Percentiles rank a stretch among this genome's conserved stretches.
Conservation (phyloP, 345 rosid species). For the Hibiscus mutabilis region DNA sequence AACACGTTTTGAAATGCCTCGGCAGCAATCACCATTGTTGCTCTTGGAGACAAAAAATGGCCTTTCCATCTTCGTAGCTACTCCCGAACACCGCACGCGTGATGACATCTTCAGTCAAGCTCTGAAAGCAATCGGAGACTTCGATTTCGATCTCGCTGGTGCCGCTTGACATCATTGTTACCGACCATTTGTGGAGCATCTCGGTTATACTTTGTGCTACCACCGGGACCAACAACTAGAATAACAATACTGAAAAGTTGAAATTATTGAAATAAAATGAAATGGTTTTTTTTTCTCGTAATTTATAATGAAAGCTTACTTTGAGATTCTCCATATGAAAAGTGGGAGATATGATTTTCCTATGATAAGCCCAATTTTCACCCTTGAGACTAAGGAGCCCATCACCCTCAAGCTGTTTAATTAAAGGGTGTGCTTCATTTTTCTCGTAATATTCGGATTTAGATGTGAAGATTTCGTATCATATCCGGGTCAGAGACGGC, state of each 20-base stretch:
- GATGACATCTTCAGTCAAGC: constrained; percentile 66
- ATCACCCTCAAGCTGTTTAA: constrained; percentile 67
- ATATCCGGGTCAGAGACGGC: constrained; percentile 72
- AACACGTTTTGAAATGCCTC: constrained; percentile 58
- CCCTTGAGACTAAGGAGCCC: constrained; percentile 68
- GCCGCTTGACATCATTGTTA: background rate
- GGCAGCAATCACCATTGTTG: constrained; percentile 63
- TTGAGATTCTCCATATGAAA: constrained; percentile 81
- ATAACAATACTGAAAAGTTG: too few species aligned
- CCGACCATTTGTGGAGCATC: constrained; percentile 14
- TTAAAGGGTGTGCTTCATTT: constrained; percentile 42
- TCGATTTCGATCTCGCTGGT: constrained; percentile 45
- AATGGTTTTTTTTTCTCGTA: background rate
- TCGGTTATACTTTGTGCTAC: constrained; percentile 10
- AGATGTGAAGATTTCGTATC: constrained; percentile 55
- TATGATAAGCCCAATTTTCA: constrained; percentile 66
- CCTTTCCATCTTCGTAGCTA: constrained; percentile 69
- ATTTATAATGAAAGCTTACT: constrained; percentile 24
- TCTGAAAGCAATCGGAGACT: constrained; percentile 56
- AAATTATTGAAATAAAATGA: background rate
- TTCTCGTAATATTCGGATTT: constrained; percentile 62
- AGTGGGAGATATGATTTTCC: constrained; percentile 66
- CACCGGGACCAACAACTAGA: constrained; percentile 12
- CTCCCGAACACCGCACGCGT: constrained; percentile 73
- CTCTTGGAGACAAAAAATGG: constrained; percentile 60